Conservation (phyloP, 2,329 filamentous ascomycete genomes). For the Trichoderma sp. region DNA sequence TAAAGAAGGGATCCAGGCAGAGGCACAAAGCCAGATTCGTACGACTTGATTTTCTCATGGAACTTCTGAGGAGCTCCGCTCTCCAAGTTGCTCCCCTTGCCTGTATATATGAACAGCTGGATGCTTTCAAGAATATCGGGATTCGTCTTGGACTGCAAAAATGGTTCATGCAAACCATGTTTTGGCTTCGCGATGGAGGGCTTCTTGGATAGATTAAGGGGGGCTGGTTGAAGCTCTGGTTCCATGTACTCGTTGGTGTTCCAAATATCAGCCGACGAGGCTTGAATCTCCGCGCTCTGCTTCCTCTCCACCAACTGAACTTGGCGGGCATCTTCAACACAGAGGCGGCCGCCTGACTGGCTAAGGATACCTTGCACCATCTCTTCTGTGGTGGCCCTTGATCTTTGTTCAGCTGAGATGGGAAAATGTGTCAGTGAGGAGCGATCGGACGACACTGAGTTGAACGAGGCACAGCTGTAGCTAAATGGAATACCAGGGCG, state of each 20-base stretch:
- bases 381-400: slow-evolving; percentile 28
- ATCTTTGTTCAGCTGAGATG: slow-evolving; percentile 25
- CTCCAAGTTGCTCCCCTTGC: background rate
- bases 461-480: slow-evolving; percentile 20
- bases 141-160: background rate
- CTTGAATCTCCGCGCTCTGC: slow-evolving; percentile 19
- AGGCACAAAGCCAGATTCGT: slow-evolving; percentile 12
- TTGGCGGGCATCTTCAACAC: slow-evolving; percentile 22
- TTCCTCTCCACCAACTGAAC: slow-evolving; percentile 24
- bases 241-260: slow-evolving; percentile 22
- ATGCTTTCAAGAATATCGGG: background rate
- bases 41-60: background rate
- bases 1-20: slow-evolving; percentile 13
- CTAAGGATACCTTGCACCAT: slow-evolving; percentile 26
- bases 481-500: background rate
- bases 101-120: background rate
- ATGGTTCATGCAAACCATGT: background rate
- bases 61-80: background rate
- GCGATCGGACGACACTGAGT: slow-evolving; percentile 18
- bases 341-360: slow-evolving; percentile 25
- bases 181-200: background rate
- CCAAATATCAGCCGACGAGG: slow-evolving; percentile 27
- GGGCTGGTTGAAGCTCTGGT: slow-evolving; percentile 27
- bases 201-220: slow-evolving; percentile 24
- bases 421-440: slow-evolving; percentile 31